Evolutionary conservation across 2,329 filamentous ascomycete species (phyloP).

Genomic region (Fusarium pseudonygamai): DNA sequence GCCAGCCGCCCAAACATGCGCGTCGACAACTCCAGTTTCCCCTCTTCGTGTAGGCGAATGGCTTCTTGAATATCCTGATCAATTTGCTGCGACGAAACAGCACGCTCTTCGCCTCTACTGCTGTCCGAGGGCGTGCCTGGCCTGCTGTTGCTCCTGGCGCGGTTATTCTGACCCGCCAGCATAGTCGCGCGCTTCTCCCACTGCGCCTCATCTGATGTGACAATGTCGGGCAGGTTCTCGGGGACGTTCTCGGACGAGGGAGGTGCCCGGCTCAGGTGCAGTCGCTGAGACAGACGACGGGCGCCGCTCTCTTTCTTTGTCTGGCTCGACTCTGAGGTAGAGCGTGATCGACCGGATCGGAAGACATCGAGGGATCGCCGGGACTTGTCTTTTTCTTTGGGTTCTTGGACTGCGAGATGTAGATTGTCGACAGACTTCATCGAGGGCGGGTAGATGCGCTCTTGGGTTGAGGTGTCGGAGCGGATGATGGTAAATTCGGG

Average conservation of each 20-base stretch:
- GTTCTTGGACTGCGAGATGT: constrained; percentile 46
- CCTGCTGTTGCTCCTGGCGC: constrained; percentile 51
- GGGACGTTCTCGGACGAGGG: constrained; percentile 80
- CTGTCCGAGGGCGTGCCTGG: constrained; percentile 51
- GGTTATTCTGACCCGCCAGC: constrained; percentile 72
- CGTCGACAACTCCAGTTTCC: constrained; percentile 83
- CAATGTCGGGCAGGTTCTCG: constrained; percentile 79
- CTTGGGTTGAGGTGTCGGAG: constrained; percentile 82
- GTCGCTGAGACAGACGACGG: constrained; percentile 71
- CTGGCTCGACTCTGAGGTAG: constrained; percentile 55
- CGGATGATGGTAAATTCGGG: constrained; percentile 86
- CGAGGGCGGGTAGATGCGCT: constrained; percentile 77
- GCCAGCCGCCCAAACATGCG: constrained; percentile 84
- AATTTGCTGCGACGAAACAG: constrained; percentile 59
- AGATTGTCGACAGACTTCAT: constrained; percentile 43
- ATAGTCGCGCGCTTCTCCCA: constrained; percentile 97
- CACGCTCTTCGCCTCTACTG: constrained; percentile 37
- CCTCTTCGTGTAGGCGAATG: constrained; percentile 90
- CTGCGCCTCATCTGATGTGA: constrained; percentile 69
- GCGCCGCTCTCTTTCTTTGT: constrained; percentile 47
- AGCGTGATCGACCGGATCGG: constrained; percentile 57
- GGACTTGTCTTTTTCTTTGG: constrained; percentile 45
- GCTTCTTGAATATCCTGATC: constrained; percentile 89
- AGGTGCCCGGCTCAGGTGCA: constrained; percentile 70
- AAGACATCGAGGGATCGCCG: constrained; percentile 60